Percentiles rank a stretch among this genome's conserved stretches.
These are phyloP conservation scores for Syncephalis fuscata DNA, from an alignment of 371 early-diverging fungal genomes.

Conservation along the genomic window DNA sequence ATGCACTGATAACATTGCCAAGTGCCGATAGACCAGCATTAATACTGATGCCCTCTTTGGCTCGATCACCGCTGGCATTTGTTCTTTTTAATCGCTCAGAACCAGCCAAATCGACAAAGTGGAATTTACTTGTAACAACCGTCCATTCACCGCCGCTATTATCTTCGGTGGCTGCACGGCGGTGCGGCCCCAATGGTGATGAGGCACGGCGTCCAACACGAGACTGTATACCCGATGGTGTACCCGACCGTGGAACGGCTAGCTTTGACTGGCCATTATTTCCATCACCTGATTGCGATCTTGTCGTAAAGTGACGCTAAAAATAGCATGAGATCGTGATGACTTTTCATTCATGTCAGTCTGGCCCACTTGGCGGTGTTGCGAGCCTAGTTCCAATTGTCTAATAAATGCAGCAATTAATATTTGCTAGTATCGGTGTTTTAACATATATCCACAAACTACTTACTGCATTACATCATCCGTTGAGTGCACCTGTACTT, in stretches of 20 bases:
- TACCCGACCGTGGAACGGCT: conserved; percentile 46
- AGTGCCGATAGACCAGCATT: conserved; percentile 95
- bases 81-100: conserved; percentile 95
- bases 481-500: conserved; percentile 51
- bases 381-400: conserved; percentile 57
- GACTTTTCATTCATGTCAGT: conserved; percentile 96
- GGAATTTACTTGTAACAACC: conserved; percentile 57
- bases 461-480: conserved; percentile 61
- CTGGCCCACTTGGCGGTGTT: conserved; percentile 75
- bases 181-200: too few relatives aligned
- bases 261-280: conserved; percentile 46
- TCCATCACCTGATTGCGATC: conserved; percentile 33
- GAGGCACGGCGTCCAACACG: too few relatives aligned
- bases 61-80: conserved; percentile 82
- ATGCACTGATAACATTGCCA: conserved; percentile 97
- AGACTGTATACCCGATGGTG: conserved; percentile 31
- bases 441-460: neutral
- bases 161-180: too few relatives aligned
- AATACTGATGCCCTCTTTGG: conserved; percentile 96
- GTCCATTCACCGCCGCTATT: neutral
- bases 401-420: conserved; percentile 9
- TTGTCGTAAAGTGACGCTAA: conserved; percentile 74
- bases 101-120: conserved; percentile 99
- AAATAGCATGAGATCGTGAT: conserved; percentile 96
- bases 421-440: neutral